Evolutionary conservation across 2,329 filamentous ascomycete genomes (phyloP).

Genomic region (Hypoxylon sp.): DNA sequence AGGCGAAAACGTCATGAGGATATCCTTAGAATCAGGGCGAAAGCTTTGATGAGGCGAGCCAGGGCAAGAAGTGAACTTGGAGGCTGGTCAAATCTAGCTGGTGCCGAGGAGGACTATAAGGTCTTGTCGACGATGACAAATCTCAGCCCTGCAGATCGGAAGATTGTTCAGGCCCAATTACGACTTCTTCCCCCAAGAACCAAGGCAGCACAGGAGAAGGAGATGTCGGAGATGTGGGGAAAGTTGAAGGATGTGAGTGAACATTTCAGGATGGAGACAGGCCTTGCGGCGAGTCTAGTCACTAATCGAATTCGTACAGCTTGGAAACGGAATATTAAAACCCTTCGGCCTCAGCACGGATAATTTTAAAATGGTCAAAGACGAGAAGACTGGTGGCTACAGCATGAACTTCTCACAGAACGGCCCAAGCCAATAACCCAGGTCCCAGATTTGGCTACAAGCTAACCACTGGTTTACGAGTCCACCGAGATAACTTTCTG

Average conservation of each 20-base stretch:
- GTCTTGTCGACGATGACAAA: constrained; percentile 70
- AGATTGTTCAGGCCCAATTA: constrained; percentile 77
- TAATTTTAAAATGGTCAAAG: constrained; percentile 94
- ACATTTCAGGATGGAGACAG: background rate
- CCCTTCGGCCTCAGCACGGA: constrained; percentile 95
- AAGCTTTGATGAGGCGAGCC: constrained; percentile 85
- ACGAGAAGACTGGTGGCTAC: constrained; percentile 90
- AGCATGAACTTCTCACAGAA: constrained; percentile 86
- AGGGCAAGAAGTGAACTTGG: constrained; percentile 78
- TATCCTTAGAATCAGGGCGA: constrained; percentile 82
- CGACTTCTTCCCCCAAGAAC: constrained; percentile 75
- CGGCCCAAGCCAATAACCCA: constrained; percentile 29
- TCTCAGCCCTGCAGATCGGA: constrained; percentile 75
- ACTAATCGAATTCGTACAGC: constrained; percentile 57
- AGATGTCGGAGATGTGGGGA: constrained; percentile 97
- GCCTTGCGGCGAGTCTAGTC: constrained; percentile 5
- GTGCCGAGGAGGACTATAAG: constrained; percentile 85
- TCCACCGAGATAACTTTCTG: background rate
- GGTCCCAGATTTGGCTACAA: background rate
- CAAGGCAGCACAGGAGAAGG: constrained; percentile 84
- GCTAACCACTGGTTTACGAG: background rate
- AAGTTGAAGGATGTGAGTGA: constrained; percentile 84
- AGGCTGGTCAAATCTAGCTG: constrained; percentile 85
- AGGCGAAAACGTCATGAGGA: constrained; percentile 67
- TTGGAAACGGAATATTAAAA: constrained; percentile 92